These are phyloP conservation scores for Phyllosticta ampelicida DNA, from an alignment of 2,329 filamentous ascomycete species.

Conservation along the genomic window DNA sequence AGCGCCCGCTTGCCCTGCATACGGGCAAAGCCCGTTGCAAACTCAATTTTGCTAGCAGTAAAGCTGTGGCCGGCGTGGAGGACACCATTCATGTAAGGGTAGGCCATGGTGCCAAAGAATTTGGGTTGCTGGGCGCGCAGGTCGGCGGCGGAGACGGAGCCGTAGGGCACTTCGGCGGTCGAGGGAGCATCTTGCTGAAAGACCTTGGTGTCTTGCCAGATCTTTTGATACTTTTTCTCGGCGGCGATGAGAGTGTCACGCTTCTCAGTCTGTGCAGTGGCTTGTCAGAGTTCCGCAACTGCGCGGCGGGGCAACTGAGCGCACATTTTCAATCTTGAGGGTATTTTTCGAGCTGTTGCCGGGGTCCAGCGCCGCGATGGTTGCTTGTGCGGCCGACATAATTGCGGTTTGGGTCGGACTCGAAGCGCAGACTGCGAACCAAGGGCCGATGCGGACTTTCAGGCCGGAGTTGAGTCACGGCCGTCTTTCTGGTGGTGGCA, in stretches of 20 bases:
- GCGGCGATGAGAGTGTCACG: conserved; percentile 68
- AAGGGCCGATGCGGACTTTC: conserved; percentile 12
- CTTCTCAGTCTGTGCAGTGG: conserved; percentile 60
- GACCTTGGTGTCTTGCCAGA: conserved; percentile 66
- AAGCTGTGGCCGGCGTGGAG: conserved; percentile 90
- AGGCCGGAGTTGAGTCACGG: conserved; percentile 9
- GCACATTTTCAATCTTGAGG: conserved; percentile 53
- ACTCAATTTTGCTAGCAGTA: conserved; percentile 87
- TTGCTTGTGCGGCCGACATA: conserved; percentile 40
- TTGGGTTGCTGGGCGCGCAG: conserved; percentile 76
- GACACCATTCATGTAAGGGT: conserved; percentile 39
- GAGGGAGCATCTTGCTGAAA: conserved; percentile 84
- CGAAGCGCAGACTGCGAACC: conserved; percentile 19
- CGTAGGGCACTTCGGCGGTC: conserved; percentile 62
- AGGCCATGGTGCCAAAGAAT: conserved; percentile 75
- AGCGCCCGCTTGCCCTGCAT: conserved; percentile 84
- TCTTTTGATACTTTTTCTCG: conserved; percentile 86
- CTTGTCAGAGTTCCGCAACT: conserved; percentile 16
- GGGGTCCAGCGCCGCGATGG: conserved; percentile 45
- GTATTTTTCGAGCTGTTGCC: conserved; percentile 47
- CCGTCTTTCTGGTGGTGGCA: conserved; percentile 1
- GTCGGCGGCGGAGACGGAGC: conserved; percentile 61
- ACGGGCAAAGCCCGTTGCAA: conserved; percentile 71
- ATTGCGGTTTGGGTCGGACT: conserved; percentile 7
- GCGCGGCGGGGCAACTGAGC: conserved; percentile 12